Percentiles rank a stretch among this genome's conserved stretches.
Conservation (phyloP, 495 filamentous ascomycete species). For the Glutinoglossum americanum region DNA sequence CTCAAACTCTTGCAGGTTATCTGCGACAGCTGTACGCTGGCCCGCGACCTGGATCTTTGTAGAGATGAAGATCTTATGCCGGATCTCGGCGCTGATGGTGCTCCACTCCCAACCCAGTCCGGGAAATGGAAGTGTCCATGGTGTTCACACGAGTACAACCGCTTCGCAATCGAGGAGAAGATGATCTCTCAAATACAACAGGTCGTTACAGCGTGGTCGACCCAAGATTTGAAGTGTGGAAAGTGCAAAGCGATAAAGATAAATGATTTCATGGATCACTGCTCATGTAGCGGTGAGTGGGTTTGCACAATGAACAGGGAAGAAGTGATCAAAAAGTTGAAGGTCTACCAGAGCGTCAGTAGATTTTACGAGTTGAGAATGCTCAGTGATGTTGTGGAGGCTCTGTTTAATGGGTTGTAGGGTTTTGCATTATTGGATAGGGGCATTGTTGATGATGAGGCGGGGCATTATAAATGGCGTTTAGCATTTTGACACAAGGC, state of each 20-base stretch:
- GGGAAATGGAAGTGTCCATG: conserved; percentile 57
- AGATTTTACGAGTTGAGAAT: conserved; percentile 60
- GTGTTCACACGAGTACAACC: conserved; percentile 55
- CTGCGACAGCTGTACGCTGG: conserved; percentile 71
- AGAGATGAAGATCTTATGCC: conserved; percentile 72
- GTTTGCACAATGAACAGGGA: conserved; percentile 42
- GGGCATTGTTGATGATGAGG: not conserved
- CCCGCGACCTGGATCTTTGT: conserved; percentile 79
- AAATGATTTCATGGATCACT: conserved; percentile 95
- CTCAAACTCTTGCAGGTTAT: conserved; percentile 54
- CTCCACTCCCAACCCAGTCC: conserved; percentile 7
- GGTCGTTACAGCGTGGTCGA: conserved; percentile 56
- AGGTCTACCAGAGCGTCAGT: conserved; percentile 51
- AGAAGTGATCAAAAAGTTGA: conserved; percentile 42
- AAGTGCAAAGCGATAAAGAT: conserved; percentile 43
- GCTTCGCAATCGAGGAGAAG: conserved; percentile 60
- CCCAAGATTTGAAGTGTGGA: conserved; percentile 74
- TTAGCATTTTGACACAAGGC: not conserved
- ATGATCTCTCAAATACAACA: conserved; percentile 58
- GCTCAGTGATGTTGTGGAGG: conserved; percentile 50
- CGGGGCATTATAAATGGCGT: not conserved
- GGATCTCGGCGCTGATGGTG: conserved; percentile 11
- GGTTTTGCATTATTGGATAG: not conserved
- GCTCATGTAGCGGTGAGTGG: conserved; percentile 77
- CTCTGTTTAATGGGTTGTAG: not conserved